These are phyloP conservation scores for Adansonia gregorii DNA, from an alignment of 441 rosid genomes.

Conservation along the genomic window DNA sequence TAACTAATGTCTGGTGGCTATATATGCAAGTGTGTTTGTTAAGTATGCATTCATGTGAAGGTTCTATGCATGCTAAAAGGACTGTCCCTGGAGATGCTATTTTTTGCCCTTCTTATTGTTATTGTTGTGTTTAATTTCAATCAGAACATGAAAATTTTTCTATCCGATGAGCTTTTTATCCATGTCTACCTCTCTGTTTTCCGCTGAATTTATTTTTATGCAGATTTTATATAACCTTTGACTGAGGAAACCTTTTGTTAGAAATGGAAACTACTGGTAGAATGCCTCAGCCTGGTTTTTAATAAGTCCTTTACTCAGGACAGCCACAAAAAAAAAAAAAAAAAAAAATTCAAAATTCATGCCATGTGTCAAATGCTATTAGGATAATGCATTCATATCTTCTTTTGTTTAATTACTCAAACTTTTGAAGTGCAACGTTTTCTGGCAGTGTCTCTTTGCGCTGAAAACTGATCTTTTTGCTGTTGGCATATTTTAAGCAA, in stretches of 20 bases:
- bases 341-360: background rate
- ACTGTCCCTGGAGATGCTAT: background rate
- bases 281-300: constrained; percentile 17
- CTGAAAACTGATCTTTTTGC: background rate
- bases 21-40: background rate
- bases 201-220: constrained; percentile 9
- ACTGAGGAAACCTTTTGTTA: constrained; percentile 1
- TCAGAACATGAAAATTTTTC: background rate
- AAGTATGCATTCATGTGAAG: background rate
- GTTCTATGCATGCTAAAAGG: constrained; percentile 1
- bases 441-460: background rate
- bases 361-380: constrained; percentile 16
- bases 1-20: constrained; percentile 32
- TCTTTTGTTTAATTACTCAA: background rate
- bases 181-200: constrained; percentile 5
- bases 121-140: constrained; percentile 2
- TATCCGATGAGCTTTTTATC: background rate
- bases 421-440: background rate
- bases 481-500: constrained; percentile 4
- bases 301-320: constrained; percentile 1
- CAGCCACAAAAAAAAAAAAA: background rate
- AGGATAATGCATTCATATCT: background rate
- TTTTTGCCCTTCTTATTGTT: background rate
- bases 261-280: background rate
- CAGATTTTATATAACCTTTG: constrained; percentile 8